Conservation (phyloP, 2,329 filamentous ascomycete species). For the Talaromyces sp. region DNA sequence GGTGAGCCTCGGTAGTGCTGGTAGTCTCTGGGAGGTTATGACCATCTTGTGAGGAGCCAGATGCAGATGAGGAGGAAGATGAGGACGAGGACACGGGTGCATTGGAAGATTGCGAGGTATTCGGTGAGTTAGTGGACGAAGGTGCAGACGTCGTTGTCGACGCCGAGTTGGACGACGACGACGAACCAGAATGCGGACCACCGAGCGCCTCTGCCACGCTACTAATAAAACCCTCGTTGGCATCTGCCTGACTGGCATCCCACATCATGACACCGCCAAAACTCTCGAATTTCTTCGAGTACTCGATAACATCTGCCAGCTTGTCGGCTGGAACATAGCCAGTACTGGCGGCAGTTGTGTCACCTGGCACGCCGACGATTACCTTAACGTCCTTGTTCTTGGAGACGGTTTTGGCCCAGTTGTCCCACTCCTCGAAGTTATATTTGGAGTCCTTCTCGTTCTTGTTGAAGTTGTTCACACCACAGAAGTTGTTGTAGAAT, state of each 20-base stretch:
- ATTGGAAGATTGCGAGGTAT: constrained; percentile 28
- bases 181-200: constrained; percentile 51
- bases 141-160: constrained; percentile 28
- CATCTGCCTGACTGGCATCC: constrained; percentile 65
- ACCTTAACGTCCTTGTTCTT: constrained; percentile 64
- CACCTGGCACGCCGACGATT: constrained; percentile 63
- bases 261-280: constrained; percentile 72
- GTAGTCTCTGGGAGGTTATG: constrained; percentile 2
- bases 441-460: constrained; percentile 56
- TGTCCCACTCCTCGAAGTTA: constrained; percentile 67
- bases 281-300: constrained; percentile 57
- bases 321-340: constrained; percentile 58
- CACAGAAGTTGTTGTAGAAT: constrained; percentile 72
- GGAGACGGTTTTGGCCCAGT: constrained; percentile 62
- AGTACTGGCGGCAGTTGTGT: constrained; percentile 54
- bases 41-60: constrained; percentile 22
- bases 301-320: constrained; percentile 56
- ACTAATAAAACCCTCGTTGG: constrained; percentile 60
- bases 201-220: constrained; percentile 44
- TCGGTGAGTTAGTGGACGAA: constrained; percentile 31
- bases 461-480: constrained; percentile 54
- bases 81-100: constrained; percentile 28
- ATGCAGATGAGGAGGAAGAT: constrained; percentile 29
- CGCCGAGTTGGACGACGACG: constrained; percentile 30
- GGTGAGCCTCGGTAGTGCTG: neutral